Base-by-base conservation (phyloP, 345 rosid genomes). In the Pistacia vera region DNA sequence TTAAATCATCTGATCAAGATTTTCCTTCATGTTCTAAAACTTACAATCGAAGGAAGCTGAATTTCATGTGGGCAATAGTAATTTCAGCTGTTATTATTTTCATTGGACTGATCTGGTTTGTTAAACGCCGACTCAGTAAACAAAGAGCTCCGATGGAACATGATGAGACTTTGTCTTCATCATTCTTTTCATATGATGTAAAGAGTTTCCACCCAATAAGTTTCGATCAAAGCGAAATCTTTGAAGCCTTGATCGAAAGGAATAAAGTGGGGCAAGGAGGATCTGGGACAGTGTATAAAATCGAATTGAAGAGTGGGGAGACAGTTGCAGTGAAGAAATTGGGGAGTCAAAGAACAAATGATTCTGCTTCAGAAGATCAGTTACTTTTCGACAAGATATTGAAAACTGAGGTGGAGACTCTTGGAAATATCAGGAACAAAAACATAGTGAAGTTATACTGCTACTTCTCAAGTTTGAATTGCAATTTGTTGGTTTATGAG, bases 191-290 rank as follows among this genome's bases (percentile, higher is more conserved):
- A 12, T 93, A 88, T 38, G 90, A 90, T 54, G 83, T 93, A 20
- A 95, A 93, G 82, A 90, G 90, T 83, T 95, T 93, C 90, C 99
- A 95, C 72, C 85, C 93, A 54, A 81, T 90, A 80, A 91, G 79
- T 78, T 89, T 91, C 28, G 86, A 93, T 56, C 93, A 83, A 76
- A 81, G 78, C 16, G 96, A 95, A 87, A 89, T 95, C 83, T 49
- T 83, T 0, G 91, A 90, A 66, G 86, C 93, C 61, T 82, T 95
- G 86, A 84, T 88, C 48, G 91, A 89, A 49, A 90, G 91, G 82
- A 93, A 95, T 87, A 92, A 87, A 11, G 95, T 91, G 58, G 99
- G 97, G 6, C 94, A 84, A 63, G 99, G 98, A 65, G 97, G 99
- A 57, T 91, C 92, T 0, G 94, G 99, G 60, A 86, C 90, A 3